Evolutionary conservation across 306 rosid species (phyloP).

Genomic region (Myrica gale): DNA sequence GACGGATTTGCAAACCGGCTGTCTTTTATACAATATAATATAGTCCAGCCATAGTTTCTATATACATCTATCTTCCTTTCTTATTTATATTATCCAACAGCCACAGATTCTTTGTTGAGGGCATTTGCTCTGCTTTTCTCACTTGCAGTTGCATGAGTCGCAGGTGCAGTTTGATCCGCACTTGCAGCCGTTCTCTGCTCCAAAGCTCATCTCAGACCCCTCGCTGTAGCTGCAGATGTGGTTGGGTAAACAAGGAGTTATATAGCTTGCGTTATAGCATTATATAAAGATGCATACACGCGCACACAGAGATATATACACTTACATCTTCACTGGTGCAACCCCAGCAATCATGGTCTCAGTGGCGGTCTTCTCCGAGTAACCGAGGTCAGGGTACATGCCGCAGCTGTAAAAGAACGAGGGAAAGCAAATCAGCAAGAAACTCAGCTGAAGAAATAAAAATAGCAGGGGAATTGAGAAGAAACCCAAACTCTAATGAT

Average conservation of each 20-base stretch:
- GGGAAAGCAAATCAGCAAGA: background rate
- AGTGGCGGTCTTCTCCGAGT: no score
- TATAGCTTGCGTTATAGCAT: no score
- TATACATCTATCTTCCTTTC: no score
- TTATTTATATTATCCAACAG: no score
- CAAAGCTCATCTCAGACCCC: slow-evolving; percentile 40
- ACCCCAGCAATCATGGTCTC: no score
- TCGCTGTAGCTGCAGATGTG: slow-evolving; percentile 14
- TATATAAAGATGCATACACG: no score
- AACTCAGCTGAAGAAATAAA: background rate
- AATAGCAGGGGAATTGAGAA: background rate
- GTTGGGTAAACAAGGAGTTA: no score
- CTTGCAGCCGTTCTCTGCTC: slow-evolving; percentile 33
- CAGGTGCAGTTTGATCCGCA: slow-evolving; percentile 31
- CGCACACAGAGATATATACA: background rate
- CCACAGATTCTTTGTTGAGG: background rate
- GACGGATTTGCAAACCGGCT: background rate
- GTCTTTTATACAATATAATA: background rate
- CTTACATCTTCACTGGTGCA: slow-evolving; percentile 35
- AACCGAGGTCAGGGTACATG: slow-evolving; percentile 24
- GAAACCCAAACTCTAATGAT: background rate
- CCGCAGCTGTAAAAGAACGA: slow-evolving; percentile 22
- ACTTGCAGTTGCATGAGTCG: slow-evolving; percentile 33
- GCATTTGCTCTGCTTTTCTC: background rate
- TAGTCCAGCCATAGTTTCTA: no score